Conservation (phyloP, 495 filamentous ascomycete species). For the Xylaria acuta region DNA sequence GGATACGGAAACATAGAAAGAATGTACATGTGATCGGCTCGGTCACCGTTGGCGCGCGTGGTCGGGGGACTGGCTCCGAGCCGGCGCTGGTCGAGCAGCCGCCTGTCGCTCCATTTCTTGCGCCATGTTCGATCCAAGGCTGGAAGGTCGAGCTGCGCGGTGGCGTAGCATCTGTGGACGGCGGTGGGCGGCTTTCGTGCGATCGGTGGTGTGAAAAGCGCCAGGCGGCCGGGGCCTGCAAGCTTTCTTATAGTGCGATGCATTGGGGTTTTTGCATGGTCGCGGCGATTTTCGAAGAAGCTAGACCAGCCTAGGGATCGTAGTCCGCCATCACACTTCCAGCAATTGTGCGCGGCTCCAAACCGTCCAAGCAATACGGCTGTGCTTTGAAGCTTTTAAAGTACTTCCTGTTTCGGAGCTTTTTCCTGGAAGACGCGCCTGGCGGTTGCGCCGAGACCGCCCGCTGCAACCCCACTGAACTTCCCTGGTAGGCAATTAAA, state of each 20-base stretch:
- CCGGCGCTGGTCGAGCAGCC: slow-evolving; percentile 22
- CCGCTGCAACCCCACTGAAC: background rate
- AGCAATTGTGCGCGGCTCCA: background rate
- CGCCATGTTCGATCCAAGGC: slow-evolving; percentile 81
- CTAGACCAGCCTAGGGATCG: background rate
- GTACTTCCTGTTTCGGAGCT: background rate
- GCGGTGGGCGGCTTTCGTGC: slow-evolving; percentile 10
- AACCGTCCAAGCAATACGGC: background rate
- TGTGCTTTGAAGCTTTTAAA: background rate
- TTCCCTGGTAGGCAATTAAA: too few species aligned
- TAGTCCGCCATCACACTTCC: background rate
- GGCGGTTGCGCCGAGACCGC: background rate
- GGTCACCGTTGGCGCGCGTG: background rate
- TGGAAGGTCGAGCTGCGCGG: slow-evolving; percentile 63
- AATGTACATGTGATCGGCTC: slow-evolving; percentile 70
- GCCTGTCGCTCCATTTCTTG: slow-evolving; percentile 40
- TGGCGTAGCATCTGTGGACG: slow-evolving; percentile 34
- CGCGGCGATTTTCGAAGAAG: background rate
- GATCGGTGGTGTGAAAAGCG: slow-evolving; percentile 21
- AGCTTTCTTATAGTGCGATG: slow-evolving; percentile 34
- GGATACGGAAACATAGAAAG: slow-evolving; percentile 95
- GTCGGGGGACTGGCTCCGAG: slow-evolving; percentile 22
- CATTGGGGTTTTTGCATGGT: slow-evolving; percentile 35
- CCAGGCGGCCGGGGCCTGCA: slow-evolving; percentile 29
- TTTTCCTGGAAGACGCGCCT: background rate